A percentile compares a stretch with the other conserved stretches of the same genome.
phyloP scores from a whole-genome alignment of 257 asterid genomes.

The Plantago elongata region DNA sequence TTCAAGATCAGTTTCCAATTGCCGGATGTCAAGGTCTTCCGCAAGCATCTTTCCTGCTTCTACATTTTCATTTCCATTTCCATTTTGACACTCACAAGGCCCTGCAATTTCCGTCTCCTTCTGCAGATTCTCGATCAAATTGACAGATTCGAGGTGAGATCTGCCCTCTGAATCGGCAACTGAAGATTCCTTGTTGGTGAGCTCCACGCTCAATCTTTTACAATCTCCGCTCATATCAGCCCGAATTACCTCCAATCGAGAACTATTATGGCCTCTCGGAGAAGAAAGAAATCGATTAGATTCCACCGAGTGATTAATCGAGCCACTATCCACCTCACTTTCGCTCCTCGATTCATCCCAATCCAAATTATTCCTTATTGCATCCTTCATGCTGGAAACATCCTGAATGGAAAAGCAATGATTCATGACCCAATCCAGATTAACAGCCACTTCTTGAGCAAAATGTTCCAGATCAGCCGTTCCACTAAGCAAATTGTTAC shows the following conservation, averaged over 20 bases:
- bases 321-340: slow-evolving; percentile 48
- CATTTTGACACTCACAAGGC: slow-evolving; percentile 31
- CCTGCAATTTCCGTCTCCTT: slow-evolving; percentile 29
- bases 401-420: slow-evolving; percentile 85
- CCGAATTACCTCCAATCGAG: slow-evolving; percentile 29
- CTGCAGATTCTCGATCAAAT: slow-evolving; percentile 32
- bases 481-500: slow-evolving; percentile 50
- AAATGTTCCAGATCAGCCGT: slow-evolving; percentile 47
- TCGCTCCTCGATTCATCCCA: slow-evolving; percentile 73
- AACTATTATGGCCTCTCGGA: slow-evolving; percentile 16
- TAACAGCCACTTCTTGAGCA: slow-evolving; percentile 41
- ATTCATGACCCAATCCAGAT: slow-evolving; percentile 72
- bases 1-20: slow-evolving; percentile 36
- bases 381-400: slow-evolving; percentile 71
- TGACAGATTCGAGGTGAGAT: slow-evolving; percentile 34
- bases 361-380: slow-evolving; percentile 45
- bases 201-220: slow-evolving; percentile 28
- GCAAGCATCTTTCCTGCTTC: slow-evolving; percentile 25
- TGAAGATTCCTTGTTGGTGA: slow-evolving; percentile 25
- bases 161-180: slow-evolving; percentile 30
- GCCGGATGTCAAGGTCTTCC: slow-evolving; percentile 40
- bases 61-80: slow-evolving; percentile 23
- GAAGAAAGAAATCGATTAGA: slow-evolving; percentile 29
- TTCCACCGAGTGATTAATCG: slow-evolving; percentile 32
- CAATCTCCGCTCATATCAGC: slow-evolving; percentile 24